phyloP scores from a whole-genome alignment of 768 basidiomycete species.

The Pleurotus cornucopiae region DNA sequence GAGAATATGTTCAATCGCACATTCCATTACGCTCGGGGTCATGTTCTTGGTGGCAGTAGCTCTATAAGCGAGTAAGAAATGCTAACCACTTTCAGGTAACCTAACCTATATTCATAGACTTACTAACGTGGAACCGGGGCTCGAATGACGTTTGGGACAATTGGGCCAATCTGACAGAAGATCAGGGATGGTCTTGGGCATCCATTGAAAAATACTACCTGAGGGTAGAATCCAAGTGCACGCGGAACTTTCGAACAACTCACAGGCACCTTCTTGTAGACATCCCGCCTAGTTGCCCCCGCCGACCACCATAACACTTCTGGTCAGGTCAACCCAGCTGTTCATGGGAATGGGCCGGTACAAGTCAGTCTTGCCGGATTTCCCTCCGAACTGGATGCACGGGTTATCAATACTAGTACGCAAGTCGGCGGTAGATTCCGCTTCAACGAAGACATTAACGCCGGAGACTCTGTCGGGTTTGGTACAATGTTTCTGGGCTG shows the following conservation, averaged over 20 bases:
- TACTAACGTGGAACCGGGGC: slow-evolving; percentile 20
- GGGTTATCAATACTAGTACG: slow-evolving; percentile 27
- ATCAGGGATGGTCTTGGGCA: slow-evolving; percentile 25
- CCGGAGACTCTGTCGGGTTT: slow-evolving; percentile 35
- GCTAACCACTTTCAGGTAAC: neutral
- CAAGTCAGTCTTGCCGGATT: slow-evolving; percentile 22
- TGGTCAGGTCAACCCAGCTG: slow-evolving; percentile 27
- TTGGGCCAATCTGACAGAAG: slow-evolving; percentile 17
- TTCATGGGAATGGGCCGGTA: slow-evolving; percentile 25
- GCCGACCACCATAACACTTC: slow-evolving; percentile 25
- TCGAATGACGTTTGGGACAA: slow-evolving; percentile 21
- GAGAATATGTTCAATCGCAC: slow-evolving; percentile 16
- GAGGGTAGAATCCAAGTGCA: slow-evolving; percentile 12
- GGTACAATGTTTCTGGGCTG: slow-evolving; percentile 22
- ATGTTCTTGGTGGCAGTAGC: slow-evolving; percentile 23
- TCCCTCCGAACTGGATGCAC: slow-evolving; percentile 22
- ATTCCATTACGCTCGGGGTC: slow-evolving; percentile 21
- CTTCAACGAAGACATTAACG: slow-evolving; percentile 38
- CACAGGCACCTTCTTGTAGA: neutral
- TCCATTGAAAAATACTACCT: slow-evolving; percentile 17
- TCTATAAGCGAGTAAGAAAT: slow-evolving; percentile 17
- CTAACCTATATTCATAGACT: slow-evolving; percentile 11
- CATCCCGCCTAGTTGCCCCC: slow-evolving; percentile 12
- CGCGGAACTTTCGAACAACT: too few species aligned
- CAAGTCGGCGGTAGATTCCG: slow-evolving; percentile 32